Evolutionary conservation across 2,329 filamentous ascomycete genomes (phyloP), one percentile per base, ranked within the genome.

Genomic region (Ophiocordyceps camponoti-floridani): DNA sequence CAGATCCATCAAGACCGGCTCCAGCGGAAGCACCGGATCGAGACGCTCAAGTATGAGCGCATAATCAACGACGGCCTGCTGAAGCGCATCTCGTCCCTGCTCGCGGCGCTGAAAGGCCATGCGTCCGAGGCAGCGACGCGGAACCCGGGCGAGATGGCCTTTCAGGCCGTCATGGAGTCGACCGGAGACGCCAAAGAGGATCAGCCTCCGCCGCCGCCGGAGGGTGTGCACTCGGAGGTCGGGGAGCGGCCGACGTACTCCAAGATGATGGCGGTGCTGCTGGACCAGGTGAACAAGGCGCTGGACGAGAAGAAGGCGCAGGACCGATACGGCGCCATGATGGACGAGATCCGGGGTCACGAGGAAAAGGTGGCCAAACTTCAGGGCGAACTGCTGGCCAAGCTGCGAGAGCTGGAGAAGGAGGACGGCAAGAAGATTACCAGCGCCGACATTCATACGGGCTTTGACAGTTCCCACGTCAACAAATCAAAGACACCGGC

Each of bases 241-340:
- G 75, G 82, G 59, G 78, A 72, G 56, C 77, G 84, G 53, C 85
- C 84, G 1, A 82, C 80, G 13, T 98, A 94, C 58, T 91, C 86
- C 37, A 86, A 93, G 68, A 98, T 98, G 91, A 88, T 98, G 82
- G 84, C 84, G n/a, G 78, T 81, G n/a, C 64, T 98, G 54, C 74
- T 96, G 18, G 91, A 98, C 56, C 84, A 94, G 62, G 87, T 96
- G 40, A 95, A 94, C 55, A 72, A 76, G 62, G 78, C 84, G 43
- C 70, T 94, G 33, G 84, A 88, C 46, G 83, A 87, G 57, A 82
- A 82, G 62, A 77, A 81, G 48, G 70, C 74, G 0, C 70, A 74
- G 18, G 75, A 80, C 52, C 68, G 84, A 43, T 87, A 84, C 58
- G 69, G 74, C 42, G 80, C 74, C 44, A 95, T 93, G 67, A 69